Evolutionary conservation across 2,329 filamentous ascomycete species (phyloP).

Genomic region (Chaetomiaceae sp.): DNA sequence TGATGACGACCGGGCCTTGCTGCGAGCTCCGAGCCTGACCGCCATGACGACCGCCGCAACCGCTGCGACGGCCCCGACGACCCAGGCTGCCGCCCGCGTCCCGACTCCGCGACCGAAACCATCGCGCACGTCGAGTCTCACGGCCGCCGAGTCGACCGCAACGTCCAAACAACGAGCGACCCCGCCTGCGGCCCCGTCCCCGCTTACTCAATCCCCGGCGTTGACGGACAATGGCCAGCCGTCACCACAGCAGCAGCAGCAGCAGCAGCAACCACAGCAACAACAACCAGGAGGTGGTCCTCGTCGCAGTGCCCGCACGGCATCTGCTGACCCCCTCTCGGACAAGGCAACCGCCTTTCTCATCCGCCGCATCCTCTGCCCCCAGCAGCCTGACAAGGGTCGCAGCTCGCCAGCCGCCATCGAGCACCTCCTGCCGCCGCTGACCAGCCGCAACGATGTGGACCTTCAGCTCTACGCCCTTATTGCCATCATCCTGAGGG

Average conservation of each 20-base stretch:
- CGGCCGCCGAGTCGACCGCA: conserved; percentile 25
- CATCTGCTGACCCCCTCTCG: conserved; percentile 51
- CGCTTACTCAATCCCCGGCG: conserved; percentile 1
- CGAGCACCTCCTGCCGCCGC: conserved; percentile 77
- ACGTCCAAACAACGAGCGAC: conserved; percentile 4
- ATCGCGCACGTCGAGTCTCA: conserved; percentile 25
- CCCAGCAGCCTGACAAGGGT: conserved; percentile 62
- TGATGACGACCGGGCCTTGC: conserved; percentile 4
- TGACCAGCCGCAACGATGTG: conserved; percentile 91
- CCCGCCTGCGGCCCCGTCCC: too few relatives aligned
- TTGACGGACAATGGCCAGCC: background rate
- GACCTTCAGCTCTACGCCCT: conserved; percentile 91
- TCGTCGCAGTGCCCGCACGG: conserved; percentile 16
- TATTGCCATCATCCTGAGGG: conserved; percentile 80
- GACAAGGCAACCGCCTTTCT: conserved; percentile 76
- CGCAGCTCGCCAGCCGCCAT: conserved; percentile 53
- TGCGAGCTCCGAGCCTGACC: conserved; percentile 11
- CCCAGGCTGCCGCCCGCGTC: conserved; percentile 13
- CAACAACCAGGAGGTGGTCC: background rate
- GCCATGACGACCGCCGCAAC: conserved; percentile 17
- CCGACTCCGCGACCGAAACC: conserved; percentile 21
- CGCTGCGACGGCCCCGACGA: too few relatives aligned
- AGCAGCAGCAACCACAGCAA: background rate
- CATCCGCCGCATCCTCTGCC: conserved; percentile 78
- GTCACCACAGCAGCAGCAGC: background rate